Percentiles rank a stretch among this genome's conserved stretches.
Conservation (phyloP, 225 moss, liverwort and hornwort species). For the Physcomitrium patens region DNA sequence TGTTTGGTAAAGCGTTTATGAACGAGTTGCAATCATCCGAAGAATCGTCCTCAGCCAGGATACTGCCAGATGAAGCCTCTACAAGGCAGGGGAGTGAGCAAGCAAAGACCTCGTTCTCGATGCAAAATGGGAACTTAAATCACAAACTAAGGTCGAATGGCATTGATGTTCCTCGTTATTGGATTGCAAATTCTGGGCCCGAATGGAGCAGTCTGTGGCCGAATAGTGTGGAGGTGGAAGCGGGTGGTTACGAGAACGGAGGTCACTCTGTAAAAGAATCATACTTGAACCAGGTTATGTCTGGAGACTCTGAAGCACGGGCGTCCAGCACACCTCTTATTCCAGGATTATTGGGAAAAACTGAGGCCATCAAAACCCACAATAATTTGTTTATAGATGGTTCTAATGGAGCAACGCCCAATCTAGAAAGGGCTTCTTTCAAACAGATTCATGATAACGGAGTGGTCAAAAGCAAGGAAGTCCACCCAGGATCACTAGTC, state of each 20-base stretch:
- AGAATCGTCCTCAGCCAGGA: constrained; percentile 51
- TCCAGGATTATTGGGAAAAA: constrained; percentile 42
- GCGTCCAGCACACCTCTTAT: constrained; percentile 52
- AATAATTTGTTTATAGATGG: constrained; percentile 42
- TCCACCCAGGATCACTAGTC: constrained; percentile 36
- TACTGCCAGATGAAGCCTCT: constrained; percentile 46
- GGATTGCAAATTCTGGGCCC: constrained; percentile 50
- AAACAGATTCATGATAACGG: constrained; percentile 34
- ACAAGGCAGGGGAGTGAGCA: constrained; percentile 43
- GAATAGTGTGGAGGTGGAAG: constrained; percentile 59
- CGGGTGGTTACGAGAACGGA: constrained; percentile 33
- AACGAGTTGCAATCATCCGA: constrained; percentile 80
- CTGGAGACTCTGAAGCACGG: constrained; percentile 39
- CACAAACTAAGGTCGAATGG: constrained; percentile 31
- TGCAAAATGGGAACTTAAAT: constrained; percentile 32
- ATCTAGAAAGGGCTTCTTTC: constrained; percentile 38
- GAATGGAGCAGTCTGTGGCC: constrained; percentile 59
- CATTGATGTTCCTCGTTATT: constrained; percentile 40
- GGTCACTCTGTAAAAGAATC: constrained; percentile 35
- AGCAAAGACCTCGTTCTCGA: constrained; percentile 27
- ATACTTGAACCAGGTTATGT: constrained; percentile 37
- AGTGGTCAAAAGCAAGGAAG: constrained; percentile 34
- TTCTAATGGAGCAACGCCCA: constrained; percentile 51
- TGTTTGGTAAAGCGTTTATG: constrained; percentile 96
- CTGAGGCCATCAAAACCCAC: constrained; percentile 27